Percentiles rank a stretch among this genome's conserved stretches.
phyloP scores from a whole-genome alignment of 192 early-diverging fungal species.

The Coemansia sp. region DNA sequence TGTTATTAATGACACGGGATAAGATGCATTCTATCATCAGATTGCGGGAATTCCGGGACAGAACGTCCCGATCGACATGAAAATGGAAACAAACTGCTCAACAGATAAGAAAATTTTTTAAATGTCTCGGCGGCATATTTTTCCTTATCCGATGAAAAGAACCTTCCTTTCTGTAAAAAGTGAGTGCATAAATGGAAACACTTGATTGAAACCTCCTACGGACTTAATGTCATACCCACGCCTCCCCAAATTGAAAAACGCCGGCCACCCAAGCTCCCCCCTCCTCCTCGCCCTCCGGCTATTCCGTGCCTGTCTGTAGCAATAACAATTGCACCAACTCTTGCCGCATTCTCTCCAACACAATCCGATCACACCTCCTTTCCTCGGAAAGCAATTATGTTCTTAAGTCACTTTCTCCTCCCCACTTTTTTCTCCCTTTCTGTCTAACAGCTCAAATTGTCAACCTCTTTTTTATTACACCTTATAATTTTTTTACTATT shows the following conservation, averaged over 20 bases:
- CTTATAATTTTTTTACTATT: neutral
- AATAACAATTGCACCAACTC: neutral
- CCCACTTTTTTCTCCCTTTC: neutral
- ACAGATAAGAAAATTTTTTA: neutral
- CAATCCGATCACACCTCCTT: neutral
- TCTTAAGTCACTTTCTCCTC: neutral
- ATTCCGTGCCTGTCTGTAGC: neutral
- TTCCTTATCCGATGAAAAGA: conserved; percentile 8
- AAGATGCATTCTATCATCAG: neutral
- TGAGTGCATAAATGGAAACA: neutral
- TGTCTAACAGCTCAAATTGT: neutral
- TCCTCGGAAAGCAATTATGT: neutral
- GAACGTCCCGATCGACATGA: neutral
- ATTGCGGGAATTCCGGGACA: conserved; percentile 5
- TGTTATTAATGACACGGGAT: too few relatives aligned
- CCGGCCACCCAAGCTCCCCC: neutral
- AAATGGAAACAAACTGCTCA: neutral
- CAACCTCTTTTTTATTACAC: neutral
- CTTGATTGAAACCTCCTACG: neutral
- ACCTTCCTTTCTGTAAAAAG: neutral
- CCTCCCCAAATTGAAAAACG: neutral
- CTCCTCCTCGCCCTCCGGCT: neutral
- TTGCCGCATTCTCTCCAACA: neutral
- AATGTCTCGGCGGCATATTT: neutral
- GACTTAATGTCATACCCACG: neutral